A percentile compares a stretch with the other conserved stretches of the same genome.
Conservation (phyloP, 129 eudicot genomes). For the Flaveria trinervia region DNA sequence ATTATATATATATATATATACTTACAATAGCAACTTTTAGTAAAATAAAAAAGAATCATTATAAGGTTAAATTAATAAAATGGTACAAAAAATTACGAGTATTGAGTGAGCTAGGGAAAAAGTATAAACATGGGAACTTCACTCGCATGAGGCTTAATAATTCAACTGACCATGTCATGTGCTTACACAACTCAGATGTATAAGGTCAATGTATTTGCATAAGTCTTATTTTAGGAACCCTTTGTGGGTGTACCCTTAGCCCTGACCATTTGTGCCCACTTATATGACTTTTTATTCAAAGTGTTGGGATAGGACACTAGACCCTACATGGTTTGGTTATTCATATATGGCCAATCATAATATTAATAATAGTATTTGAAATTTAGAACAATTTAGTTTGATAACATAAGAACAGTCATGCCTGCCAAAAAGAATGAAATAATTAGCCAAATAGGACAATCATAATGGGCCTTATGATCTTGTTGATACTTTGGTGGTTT, state of each 20-base stretch:
- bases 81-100: too few species aligned
- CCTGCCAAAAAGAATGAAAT: constrained; percentile 39
- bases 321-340: constrained; percentile 27
- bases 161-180: constrained; percentile 20
- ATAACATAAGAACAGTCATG: constrained; percentile 13
- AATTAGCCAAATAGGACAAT: constrained; percentile 33
- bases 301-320: constrained; percentile 23
- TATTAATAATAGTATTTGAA: constrained; percentile 22
- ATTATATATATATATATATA: too few species aligned
- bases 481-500: neutral
- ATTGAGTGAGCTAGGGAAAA: too few species aligned
- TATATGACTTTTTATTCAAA: constrained; percentile 24
- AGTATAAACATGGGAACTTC: too few species aligned
- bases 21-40: too few species aligned
- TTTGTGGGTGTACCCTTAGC: constrained; percentile 29
- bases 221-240: constrained; percentile 29
- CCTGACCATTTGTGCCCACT: constrained; percentile 25
- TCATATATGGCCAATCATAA: constrained; percentile 15
- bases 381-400: constrained; percentile 24
- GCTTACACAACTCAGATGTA: constrained; percentile 31
- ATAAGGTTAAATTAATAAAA: too few species aligned
- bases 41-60: too few species aligned
- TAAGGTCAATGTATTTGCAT: constrained; percentile 37
- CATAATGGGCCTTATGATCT: constrained; percentile 18
- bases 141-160: too few species aligned